Percentiles rank a stretch among this genome's conserved stretches.
These are phyloP conservation scores for Fraxinus nigra DNA, from an alignment of 305 asterid genomes.

Conservation along the genomic window DNA sequence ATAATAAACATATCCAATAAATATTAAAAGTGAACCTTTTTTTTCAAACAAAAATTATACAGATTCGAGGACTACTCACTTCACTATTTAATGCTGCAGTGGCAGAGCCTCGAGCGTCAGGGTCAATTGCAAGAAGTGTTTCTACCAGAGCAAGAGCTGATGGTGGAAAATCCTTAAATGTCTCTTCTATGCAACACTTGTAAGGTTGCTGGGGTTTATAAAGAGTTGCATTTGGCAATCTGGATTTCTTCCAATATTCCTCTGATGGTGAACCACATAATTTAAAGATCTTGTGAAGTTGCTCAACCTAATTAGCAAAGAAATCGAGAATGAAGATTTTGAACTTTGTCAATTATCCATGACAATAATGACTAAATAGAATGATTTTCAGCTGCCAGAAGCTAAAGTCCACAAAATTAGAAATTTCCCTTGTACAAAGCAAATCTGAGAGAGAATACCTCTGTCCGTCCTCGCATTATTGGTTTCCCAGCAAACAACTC, in stretches of 20 bases:
- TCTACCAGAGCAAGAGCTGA: constrained; percentile 61
- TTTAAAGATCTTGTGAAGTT: constrained; percentile 87
- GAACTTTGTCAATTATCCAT: constrained; percentile 1
- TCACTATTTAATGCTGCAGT: constrained; percentile 68
- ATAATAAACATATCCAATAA: background rate
- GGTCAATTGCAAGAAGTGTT: constrained; percentile 74
- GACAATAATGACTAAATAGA: background rate
- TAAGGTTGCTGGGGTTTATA: constrained; percentile 95
- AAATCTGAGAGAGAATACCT: constrained; percentile 43
- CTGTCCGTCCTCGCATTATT: constrained; percentile 81
- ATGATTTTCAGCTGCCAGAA: background rate
- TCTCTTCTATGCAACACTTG: constrained; percentile 61
- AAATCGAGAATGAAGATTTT: constrained; percentile 13
- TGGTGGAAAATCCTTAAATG: constrained; percentile 68
- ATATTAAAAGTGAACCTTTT: background rate
- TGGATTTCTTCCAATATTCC: constrained; percentile 83
- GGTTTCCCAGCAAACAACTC: constrained; percentile 82
- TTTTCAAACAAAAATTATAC: background rate
- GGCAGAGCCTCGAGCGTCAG: constrained; percentile 73
- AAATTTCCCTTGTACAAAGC: background rate
- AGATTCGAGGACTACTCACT: constrained; percentile 42
- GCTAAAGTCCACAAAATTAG: background rate
- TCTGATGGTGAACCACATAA: constrained; percentile 90
- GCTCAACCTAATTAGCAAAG: constrained; percentile 63
- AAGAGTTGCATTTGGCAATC: constrained; percentile 72